Base-by-base conservation (phyloP, 108 stramenopile species). In the Thalassiosira profunda region DNA sequence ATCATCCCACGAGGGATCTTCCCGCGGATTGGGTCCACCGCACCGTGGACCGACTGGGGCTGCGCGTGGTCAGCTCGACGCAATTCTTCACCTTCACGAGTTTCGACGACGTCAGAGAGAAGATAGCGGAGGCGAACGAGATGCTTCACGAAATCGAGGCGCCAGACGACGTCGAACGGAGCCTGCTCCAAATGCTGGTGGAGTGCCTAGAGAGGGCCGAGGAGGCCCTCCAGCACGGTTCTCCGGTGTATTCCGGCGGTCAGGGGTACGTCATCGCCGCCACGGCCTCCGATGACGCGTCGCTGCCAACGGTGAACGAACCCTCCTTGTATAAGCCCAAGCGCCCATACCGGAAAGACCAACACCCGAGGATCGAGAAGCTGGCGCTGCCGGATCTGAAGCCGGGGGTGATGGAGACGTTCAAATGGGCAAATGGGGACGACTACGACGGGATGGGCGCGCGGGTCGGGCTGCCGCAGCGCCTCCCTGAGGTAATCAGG, bases 341-440 rank as follows among this genome's bases (percentile, higher is more conserved):
- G 33, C 34, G 33, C 29, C 29, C 29, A 31, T 52, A 52, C 6
- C 24, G 18, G 17, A 6, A 15, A 31, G 51, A 52, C 33, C 51
- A 17, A n/a, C 34, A 52, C 33, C 51, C 51, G 15, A 31, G 5
- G 2, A 31, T 52, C 4, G 51, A 52, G 21, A 12, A 52, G 9
- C n/a, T 52, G 15, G 12, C 3, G 33, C 33, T 52, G 30, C 51
- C 28, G 33, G 30, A 31, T 5, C 11, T 52, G 29, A 31, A 31
- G 33, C 51, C 51, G 1, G 51, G 51, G 3, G 51, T 52, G 12
- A 7, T 52, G 26, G 24, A 52, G 33, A 23, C 51, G 3, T 52
- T 31, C 26, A 23, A 52, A 31, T 52, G 51, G 51, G 51, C 51
- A 31, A 52, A 52, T 31, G 51, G 51, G 1, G 51, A 52, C 25